Base-by-base conservation (phyloP, 1,139 yeast species). In the Nakaseomyces bracarensis region DNA sequence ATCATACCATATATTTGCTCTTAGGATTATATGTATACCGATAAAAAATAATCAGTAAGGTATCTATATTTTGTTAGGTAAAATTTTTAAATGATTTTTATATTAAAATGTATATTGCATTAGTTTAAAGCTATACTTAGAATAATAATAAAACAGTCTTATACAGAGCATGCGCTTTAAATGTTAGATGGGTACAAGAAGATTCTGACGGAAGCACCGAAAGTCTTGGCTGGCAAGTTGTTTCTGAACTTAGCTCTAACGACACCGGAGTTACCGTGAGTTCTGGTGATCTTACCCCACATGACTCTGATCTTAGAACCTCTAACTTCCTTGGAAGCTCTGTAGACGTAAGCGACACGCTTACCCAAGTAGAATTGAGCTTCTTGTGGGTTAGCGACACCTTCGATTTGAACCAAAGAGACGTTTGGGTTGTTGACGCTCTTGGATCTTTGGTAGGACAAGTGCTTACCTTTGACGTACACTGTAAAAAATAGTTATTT, bases 121-220 rank as follows among this genome's bases (percentile, higher is more conserved):
- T 33, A 16, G 33, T 33, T 30, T 30, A 38, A 38, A 22, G 34
- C 35, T 30, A 38, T 38, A 38, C 34, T 30, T 29, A 30, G 34
- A 29, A 38, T 38, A 38, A 33, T 38, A 38, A 38, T 38, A 38
- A 38, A 38, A 38, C 36, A 30, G 40, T 26, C 31, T 37, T 29
- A 19, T 40, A 25, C 36, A 33, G 34, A 30, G 36, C 36, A 33
- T 33, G 36, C 36, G 36, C 36, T 59, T 85, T 89, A 91, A 82
- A 91, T 91, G 94, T 83, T 89, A 64, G 97, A 91, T 76, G 98
- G 98, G 86, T 91, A 91, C 75, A 91, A 89, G 95, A 91, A 87
- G 79, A 91, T 82, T 81, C 98, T 86, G 71, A 91, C 97, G 60
- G 96, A 83, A 70, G 98, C 96, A 77, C 98, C 98, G 71, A 91